Conservation (phyloP, 805 yeast species). For the Barnettozyma botsteinii region DNA sequence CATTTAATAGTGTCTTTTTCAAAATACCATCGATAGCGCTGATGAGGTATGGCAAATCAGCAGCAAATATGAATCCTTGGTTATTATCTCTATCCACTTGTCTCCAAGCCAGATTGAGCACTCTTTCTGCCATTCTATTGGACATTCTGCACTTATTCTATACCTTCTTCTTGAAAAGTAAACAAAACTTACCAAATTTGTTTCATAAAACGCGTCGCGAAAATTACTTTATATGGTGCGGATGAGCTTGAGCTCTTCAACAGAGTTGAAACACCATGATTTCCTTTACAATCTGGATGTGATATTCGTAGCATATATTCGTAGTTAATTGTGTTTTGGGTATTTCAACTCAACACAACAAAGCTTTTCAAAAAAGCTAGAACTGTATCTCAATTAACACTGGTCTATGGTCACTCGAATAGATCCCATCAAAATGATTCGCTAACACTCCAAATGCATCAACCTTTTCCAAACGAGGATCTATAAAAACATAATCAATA, state of each 20-base stretch:
- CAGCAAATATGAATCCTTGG: slow-evolving; percentile 17
- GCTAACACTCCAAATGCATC: slow-evolving; percentile 34
- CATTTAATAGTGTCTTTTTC: slow-evolving; percentile 22
- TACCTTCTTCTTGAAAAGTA: too few relatives aligned
- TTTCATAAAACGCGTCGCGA: background rate
- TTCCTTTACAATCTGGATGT: too few relatives aligned
- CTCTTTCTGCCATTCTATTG: background rate
- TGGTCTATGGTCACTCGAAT: slow-evolving; percentile 43
- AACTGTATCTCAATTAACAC: slow-evolving; percentile 28
- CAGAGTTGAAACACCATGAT: too few relatives aligned
- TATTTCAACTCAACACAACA: too few relatives aligned
- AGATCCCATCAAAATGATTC: slow-evolving; percentile 28
- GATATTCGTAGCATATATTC: too few relatives aligned
- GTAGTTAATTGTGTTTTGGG: too few relatives aligned
- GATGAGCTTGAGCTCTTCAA: background rate
- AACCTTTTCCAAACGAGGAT: slow-evolving; percentile 12
- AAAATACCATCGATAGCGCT: slow-evolving; percentile 21
- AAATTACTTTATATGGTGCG: background rate
- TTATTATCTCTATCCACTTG: slow-evolving; percentile 15
- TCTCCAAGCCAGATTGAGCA: slow-evolving; percentile 21
- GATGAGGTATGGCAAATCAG: slow-evolving; percentile 19
- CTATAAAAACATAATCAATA: slow-evolving; percentile 27
- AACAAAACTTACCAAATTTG: too few relatives aligned
- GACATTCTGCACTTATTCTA: too few relatives aligned
- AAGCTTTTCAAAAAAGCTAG: background rate